Conservation (phyloP, 1,284 basidiomycete genomes). For the Fomitopsis schrenkii region DNA sequence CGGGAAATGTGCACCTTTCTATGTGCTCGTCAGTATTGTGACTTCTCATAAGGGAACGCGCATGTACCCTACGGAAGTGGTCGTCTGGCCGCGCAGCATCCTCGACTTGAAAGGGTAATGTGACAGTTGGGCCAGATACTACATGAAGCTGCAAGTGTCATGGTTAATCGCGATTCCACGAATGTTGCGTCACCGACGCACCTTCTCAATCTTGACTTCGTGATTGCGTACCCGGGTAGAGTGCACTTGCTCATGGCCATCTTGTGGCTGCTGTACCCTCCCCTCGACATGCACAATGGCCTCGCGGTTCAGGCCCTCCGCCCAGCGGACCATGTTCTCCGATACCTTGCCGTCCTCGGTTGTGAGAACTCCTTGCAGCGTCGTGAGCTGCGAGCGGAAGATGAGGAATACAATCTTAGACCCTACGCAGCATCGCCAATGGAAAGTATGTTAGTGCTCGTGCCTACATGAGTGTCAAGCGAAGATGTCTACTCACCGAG, state of each 20-base stretch:
- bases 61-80: slow-evolving; percentile 12
- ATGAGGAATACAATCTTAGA: slow-evolving; percentile 63
- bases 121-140: slow-evolving; percentile 47
- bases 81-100: slow-evolving; percentile 34
- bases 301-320: slow-evolving; percentile 51
- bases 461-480: background rate
- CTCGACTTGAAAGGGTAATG: slow-evolving; percentile 33
- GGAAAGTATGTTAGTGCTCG: background rate
- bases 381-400: slow-evolving; percentile 57
- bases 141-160: slow-evolving; percentile 35
- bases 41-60: no score
- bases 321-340: slow-evolving; percentile 69
- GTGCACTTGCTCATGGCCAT: slow-evolving; percentile 48
- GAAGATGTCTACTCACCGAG: slow-evolving; percentile 33
- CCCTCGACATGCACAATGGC: slow-evolving; percentile 65
- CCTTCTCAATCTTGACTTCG: slow-evolving; percentile 57
- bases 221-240: slow-evolving; percentile 49
- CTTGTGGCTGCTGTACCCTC: slow-evolving; percentile 31
- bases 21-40: slow-evolving; percentile 3
- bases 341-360: slow-evolving; percentile 52
- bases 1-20: slow-evolving; percentile 34
- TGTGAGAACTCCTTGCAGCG: slow-evolving; percentile 61
- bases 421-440: slow-evolving; percentile 12
- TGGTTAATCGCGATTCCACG: slow-evolving; percentile 7
- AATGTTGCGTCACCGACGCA: slow-evolving; percentile 24